Base-by-base conservation (phyloP, 1,139 yeast species). In the Pichia sp. region DNA sequence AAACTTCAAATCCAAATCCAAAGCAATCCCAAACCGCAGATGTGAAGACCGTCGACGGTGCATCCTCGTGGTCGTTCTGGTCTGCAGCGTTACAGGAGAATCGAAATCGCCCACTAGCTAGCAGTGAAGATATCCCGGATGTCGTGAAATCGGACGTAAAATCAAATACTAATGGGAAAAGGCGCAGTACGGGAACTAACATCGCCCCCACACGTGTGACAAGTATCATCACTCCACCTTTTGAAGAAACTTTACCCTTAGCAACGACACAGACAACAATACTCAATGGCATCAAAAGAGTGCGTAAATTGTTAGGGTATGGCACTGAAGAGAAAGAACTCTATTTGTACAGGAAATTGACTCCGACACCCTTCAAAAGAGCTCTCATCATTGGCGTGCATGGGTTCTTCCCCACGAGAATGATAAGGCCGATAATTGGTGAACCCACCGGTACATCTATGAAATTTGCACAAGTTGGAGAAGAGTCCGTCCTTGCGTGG, bases 401-500 rank as follows among this genome's bases (percentile, higher is more conserved):
- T 62, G 97, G 97, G 1, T 91, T 88, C 52, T 86, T 91, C 60
- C 97, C 98, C 0, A 81, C 88, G 2, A 75, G 71, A 45, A 78
- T 86, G 72, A 70, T 91, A 2, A 66, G 97, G 36, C 87, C 95
- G 1, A 55, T 91, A 20, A 78, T 87, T 37, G 96, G 96, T 2
- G 86, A 86, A 40, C 96, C 96, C 4, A 86, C 93, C 13, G 96
- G 96, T 0, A 87, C 96, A 0, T 86, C 96, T 0, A 68, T 79
- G 37, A 79, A 81, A 55, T 87, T 87, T 60, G 85, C 94, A 30
- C 77, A 74, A 44, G 95, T 85, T 51, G 96, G 94, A 0, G 96
- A 86, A 48, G 69, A 68, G 42, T 79, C 91, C 0, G 72, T 91
- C 1, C 66, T 75, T 30, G 62, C 79, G 24, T 91, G 94, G 74